Percentiles rank a stretch among this genome's conserved stretches.
Evolutionary conservation across 352 stramenopile genomes (phyloP).

Genomic region (Phytophthora pisi): DNA sequence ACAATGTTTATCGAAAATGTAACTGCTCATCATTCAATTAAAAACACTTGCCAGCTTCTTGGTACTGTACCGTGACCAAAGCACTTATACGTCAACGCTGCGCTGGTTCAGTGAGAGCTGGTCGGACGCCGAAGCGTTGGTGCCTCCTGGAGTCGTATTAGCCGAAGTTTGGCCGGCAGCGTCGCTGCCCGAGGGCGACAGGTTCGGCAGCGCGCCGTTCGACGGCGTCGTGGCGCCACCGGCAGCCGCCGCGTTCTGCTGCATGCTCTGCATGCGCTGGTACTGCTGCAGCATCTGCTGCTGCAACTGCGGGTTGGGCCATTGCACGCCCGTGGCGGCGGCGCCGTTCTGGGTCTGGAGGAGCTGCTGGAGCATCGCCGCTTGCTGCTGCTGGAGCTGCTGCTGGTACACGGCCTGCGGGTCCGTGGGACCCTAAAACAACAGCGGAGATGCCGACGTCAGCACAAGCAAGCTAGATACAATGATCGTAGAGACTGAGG

Average conservation of each 20-base stretch:
- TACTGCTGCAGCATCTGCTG: slow-evolving; percentile 92
- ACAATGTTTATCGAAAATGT: slow-evolving; percentile 15
- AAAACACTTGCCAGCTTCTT: slow-evolving; percentile 27
- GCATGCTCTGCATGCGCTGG: slow-evolving; percentile 76
- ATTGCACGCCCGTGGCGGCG: slow-evolving; percentile 53
- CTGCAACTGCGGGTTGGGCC: slow-evolving; percentile 83
- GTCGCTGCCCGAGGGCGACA: slow-evolving; percentile 59
- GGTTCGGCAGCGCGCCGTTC: slow-evolving; percentile 38
- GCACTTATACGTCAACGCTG: slow-evolving; percentile 74
- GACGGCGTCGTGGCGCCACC: slow-evolving; percentile 21
- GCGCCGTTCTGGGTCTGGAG: slow-evolving; percentile 81
- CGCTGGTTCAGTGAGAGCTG: slow-evolving; percentile 78
- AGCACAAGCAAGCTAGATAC: not conserved
- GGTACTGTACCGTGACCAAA: slow-evolving; percentile 12
- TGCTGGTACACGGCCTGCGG: slow-evolving; percentile 86
- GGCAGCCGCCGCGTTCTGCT: slow-evolving; percentile 37
- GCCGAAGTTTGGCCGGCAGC: slow-evolving; percentile 30
- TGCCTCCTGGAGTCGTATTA: slow-evolving; percentile 25
- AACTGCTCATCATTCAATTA: slow-evolving; percentile 38
- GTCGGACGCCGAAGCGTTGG: slow-evolving; percentile 45
- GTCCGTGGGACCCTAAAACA: slow-evolving; percentile 61
- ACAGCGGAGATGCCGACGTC: slow-evolving; percentile 8
- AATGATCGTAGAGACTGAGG: not conserved
- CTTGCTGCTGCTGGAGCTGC: slow-evolving; percentile 88
- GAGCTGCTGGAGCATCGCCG: slow-evolving; percentile 88